Percentiles rank a stretch among this genome's conserved stretches.
phyloP scores from a whole-genome alignment of 2,329 filamentous ascomycete species.

The Bipolaris gigantea region DNA sequence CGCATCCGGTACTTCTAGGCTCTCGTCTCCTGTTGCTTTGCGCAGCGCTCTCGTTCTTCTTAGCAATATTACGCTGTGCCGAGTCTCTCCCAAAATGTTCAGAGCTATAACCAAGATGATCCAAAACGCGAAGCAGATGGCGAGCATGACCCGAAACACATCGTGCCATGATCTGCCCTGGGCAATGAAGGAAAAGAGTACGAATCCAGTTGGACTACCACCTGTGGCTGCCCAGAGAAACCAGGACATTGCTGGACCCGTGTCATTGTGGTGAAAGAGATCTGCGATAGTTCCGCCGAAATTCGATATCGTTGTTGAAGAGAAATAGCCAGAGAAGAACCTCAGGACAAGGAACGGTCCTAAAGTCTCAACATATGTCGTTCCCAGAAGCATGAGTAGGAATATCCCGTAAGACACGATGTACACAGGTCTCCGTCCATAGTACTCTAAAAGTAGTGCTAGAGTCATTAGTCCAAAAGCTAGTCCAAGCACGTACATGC shows the following conservation, averaged over 20 bases:
- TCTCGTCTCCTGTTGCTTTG: constrained; percentile 28
- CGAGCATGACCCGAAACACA: constrained; percentile 53
- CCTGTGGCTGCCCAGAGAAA: constrained; percentile 54
- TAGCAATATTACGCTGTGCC: constrained; percentile 51
- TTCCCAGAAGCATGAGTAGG: constrained; percentile 48
- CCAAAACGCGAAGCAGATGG: constrained; percentile 51
- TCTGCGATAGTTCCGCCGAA: constrained; percentile 53
- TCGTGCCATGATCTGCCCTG: constrained; percentile 49
- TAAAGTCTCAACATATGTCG: constrained; percentile 48
- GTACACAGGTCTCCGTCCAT: constrained; percentile 50
- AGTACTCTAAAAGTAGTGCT: constrained; percentile 45
- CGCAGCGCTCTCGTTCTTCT: constrained; percentile 37
- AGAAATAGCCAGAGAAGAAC: constrained; percentile 51
- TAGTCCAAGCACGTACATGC: constrained; percentile 52
- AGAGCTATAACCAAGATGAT: constrained; percentile 46
- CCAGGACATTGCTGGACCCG: constrained; percentile 47
- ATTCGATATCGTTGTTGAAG: constrained; percentile 46
- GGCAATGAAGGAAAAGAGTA: constrained; percentile 52
- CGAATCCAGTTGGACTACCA: constrained; percentile 51
- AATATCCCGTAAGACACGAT: constrained; percentile 49
- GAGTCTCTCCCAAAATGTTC: constrained; percentile 47
- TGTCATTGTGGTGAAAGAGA: constrained; percentile 49
- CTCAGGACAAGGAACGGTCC: constrained; percentile 49
- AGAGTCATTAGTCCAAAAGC: constrained; percentile 47
- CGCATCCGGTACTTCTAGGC: constrained; percentile 42